Evolutionary conservation across 805 yeast species (phyloP), one percentile per base, ranked within the genome.

Genomic region (Wickerhamiella kurtzmanii): DNA sequence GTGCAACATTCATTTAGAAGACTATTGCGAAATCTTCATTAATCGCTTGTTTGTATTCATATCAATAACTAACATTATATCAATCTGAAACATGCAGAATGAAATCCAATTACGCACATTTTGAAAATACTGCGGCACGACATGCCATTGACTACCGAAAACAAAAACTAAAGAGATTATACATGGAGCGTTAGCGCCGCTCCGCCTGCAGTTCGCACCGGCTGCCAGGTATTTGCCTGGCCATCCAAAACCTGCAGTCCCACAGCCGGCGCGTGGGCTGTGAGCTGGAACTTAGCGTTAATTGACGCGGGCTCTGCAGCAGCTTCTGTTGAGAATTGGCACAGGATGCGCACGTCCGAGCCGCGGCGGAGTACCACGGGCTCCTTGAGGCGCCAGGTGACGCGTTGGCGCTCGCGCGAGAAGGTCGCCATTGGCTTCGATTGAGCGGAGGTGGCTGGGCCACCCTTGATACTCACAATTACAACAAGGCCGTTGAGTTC

Each of bases 361-460:
- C 61, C 61, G 50, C 64, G 63, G 22, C 55, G 55, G 19, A 77
- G 56, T 2, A 55, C 59, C 9, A 74, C 56, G 54, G 56, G 52
- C 37, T 48, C 41, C n/a, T 55, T 66, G 55, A 78, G 77, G 60
- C 82, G 76, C 96, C 96, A 88, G 0, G 92, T 80, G 48, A 92
- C 80, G 64, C 96, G 76, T 55, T 77, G 80, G 59, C 77, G 79
- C 45, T 87, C 96, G 58, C 77, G 81, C 64, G 81, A 85, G 70
- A 87, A 89, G 1, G 94, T 76, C 48, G 96, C 97, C 47, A 82
- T 79, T 3, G 98, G 98, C 61, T 83, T 85, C 2, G 95, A 82
- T 51, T 87, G 78, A 0, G 96, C 96, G 18, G 78, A 67, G 2
- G 81, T 73, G 16, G 76, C 72, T 16, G 44, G 37, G 9, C 82